A percentile compares a stretch with the other conserved stretches of the same genome.
These are phyloP conservation scores for Trichosanthes truncata DNA, from an alignment of 306 rosid genomes.

Conservation along the genomic window DNA sequence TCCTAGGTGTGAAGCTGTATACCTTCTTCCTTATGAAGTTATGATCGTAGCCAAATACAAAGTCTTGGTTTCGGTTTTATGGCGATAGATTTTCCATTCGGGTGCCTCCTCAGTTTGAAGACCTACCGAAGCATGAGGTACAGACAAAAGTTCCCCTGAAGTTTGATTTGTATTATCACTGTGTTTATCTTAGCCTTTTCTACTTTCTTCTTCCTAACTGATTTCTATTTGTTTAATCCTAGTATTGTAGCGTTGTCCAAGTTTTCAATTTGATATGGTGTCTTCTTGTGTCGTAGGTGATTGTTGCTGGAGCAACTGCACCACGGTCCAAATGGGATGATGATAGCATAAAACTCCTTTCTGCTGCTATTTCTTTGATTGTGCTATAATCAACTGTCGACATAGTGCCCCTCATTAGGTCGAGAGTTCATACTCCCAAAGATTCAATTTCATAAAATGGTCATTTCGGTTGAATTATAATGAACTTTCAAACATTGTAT, in stretches of 20 bases:
- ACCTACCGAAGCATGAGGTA: conserved; percentile 68
- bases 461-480: too few relatives aligned
- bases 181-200: neutral
- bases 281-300: conserved; percentile 32
- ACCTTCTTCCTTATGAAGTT: too few relatives aligned
- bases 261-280: neutral
- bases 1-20: too few relatives aligned
- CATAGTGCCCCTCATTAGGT: neutral
- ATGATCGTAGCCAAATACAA: too few relatives aligned
- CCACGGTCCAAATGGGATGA: conserved; percentile 66
- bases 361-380: conserved; percentile 73
- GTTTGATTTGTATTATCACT: too few relatives aligned
- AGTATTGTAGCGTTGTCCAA: neutral
- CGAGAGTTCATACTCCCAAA: too few relatives aligned
- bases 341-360: conserved; percentile 74
- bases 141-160: too few relatives aligned
- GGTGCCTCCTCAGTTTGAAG: conserved; percentile 84
- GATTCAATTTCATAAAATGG: too few relatives aligned
- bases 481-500: too few relatives aligned
- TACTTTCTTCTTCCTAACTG: neutral
- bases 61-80: conserved; percentile 64
- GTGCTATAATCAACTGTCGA: conserved; percentile 1
- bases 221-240: neutral
- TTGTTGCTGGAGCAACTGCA: conserved; percentile 79
- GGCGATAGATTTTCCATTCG: conserved; percentile 85